A percentile compares a stretch with the other conserved stretches of the same genome.
These are phyloP conservation scores for Colletotrichum tanaceti DNA, from an alignment of 2,329 filamentous ascomycete species.

Conservation along the genomic window DNA sequence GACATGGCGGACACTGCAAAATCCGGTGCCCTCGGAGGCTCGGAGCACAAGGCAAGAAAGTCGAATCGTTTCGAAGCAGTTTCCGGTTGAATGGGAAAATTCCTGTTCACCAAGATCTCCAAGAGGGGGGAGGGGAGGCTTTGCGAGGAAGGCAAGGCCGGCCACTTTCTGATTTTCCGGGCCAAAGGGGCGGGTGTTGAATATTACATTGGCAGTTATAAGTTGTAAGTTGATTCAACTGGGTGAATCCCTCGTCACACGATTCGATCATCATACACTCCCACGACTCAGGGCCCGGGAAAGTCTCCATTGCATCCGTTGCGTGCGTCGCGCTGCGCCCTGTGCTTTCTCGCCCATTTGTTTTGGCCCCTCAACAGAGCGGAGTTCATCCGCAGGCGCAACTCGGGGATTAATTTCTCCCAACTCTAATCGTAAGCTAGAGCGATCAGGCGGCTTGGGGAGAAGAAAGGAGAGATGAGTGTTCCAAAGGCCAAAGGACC, in stretches of 20 bases:
- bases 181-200: constrained; percentile 1
- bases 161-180: constrained; percentile 5
- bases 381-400: constrained; percentile 20
- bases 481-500: too few species aligned
- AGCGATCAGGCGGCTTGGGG: not conserved
- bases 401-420: constrained; percentile 31
- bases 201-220: constrained; percentile 13
- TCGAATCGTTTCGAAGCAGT: not conserved
- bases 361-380: constrained; percentile 26
- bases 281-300: constrained; percentile 24
- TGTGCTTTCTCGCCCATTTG: constrained; percentile 18
- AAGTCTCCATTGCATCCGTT: constrained; percentile 9
- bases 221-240: too few species aligned
- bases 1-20: not conserved
- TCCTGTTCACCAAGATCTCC: too few species aligned
- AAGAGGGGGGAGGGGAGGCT: not conserved
- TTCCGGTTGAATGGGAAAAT: not conserved
- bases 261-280: constrained; percentile 20
- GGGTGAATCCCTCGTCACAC: constrained; percentile 22
- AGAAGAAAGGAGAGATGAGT: not conserved
- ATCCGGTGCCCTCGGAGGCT: not conserved
- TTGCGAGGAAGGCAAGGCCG: not conserved
- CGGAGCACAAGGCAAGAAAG: too few species aligned
- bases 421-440: constrained; percentile 28
- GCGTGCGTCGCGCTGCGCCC: constrained; percentile 13